A percentile compares a stretch with the other conserved stretches of the same genome.
These are phyloP conservation scores for Dothiorella sarmentorum DNA, from an alignment of 2,329 filamentous ascomycete species.

Conservation along the genomic window DNA sequence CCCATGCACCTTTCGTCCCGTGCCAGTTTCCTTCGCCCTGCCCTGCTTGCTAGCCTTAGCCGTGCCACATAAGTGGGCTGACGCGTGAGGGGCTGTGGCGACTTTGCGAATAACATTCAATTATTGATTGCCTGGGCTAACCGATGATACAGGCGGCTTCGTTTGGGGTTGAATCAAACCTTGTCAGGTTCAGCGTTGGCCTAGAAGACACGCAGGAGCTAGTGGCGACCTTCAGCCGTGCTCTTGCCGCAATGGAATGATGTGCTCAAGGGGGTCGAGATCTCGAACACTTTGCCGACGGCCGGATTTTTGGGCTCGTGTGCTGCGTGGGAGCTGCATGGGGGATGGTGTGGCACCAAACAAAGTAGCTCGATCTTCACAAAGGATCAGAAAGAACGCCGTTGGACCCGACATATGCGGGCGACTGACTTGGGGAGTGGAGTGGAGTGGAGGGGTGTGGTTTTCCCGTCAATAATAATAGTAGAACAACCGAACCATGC, in stretches of 20 bases:
- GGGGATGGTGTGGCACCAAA: not conserved
- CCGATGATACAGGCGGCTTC: slow-evolving; percentile 55
- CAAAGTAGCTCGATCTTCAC: slow-evolving; percentile 12
- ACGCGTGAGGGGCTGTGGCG: not conserved
- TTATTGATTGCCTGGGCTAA: slow-evolving; percentile 15
- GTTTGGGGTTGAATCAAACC: slow-evolving; percentile 74
- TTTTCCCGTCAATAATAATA: slow-evolving; percentile 6
- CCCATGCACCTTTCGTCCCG: slow-evolving; percentile 3
- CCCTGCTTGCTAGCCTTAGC: slow-evolving; percentile 14
- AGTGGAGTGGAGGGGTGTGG: no score
- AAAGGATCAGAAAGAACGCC: slow-evolving; percentile 13
- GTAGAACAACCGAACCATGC: not conserved
- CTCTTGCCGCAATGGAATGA: slow-evolving; percentile 58
- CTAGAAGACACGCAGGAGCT: slow-evolving; percentile 73
- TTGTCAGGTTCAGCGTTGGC: slow-evolving; percentile 86
- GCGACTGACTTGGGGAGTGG: not conserved
- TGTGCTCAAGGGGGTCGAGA: not conserved
- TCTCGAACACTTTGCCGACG: slow-evolving; percentile 6
- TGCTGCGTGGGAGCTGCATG: no score
- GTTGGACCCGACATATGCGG: slow-evolving; percentile 9
- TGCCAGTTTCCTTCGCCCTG: not conserved
- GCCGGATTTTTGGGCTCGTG: not conserved
- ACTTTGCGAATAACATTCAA: not conserved
- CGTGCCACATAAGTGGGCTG: slow-evolving; percentile 3
- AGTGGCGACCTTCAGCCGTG: slow-evolving; percentile 60